A percentile compares a stretch with the other conserved stretches of the same genome.
These are phyloP conservation scores for Aspergillus terreus DNA, from an alignment of 2,329 filamentous ascomycete genomes.

Conservation along the genomic window DNA sequence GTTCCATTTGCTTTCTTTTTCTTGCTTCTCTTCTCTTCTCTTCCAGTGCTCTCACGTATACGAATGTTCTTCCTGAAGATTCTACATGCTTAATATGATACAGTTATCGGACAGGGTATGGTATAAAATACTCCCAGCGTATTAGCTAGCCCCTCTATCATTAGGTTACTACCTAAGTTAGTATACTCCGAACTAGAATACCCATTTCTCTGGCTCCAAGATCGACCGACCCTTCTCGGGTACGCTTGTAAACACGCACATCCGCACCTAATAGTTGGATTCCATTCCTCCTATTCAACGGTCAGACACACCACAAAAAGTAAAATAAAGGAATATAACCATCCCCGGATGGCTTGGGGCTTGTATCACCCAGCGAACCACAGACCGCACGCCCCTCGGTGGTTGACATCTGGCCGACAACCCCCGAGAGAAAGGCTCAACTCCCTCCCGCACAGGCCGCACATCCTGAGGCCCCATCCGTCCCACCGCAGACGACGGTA, in stretches of 20 bases:
- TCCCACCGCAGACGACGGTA: background rate
- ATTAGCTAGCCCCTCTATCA: background rate
- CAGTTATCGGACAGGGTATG: too few species aligned
- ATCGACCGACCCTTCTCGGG: background rate
- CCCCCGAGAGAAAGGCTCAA: slow-evolving; percentile 1
- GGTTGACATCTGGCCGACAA: background rate
- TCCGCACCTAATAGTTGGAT: background rate
- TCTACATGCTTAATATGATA: background rate
- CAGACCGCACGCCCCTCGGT: too few species aligned
- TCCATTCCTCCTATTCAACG: too few species aligned
- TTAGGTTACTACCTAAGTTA: background rate
- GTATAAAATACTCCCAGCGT: background rate
- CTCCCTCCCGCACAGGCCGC: slow-evolving; percentile 7
- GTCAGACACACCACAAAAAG: background rate
- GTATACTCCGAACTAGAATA: background rate
- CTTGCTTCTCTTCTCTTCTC: background rate
- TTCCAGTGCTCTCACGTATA: background rate
- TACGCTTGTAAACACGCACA: background rate
- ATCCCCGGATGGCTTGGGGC: background rate
- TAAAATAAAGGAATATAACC: background rate
- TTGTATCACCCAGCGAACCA: background rate
- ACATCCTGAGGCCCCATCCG: slow-evolving; percentile 5
- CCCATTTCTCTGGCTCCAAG: background rate
- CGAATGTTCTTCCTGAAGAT: too few species aligned
- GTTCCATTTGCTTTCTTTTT: background rate